phyloP scores from a whole-genome alignment of 768 basidiomycete genomes.

The Lentinula boryana region DNA sequence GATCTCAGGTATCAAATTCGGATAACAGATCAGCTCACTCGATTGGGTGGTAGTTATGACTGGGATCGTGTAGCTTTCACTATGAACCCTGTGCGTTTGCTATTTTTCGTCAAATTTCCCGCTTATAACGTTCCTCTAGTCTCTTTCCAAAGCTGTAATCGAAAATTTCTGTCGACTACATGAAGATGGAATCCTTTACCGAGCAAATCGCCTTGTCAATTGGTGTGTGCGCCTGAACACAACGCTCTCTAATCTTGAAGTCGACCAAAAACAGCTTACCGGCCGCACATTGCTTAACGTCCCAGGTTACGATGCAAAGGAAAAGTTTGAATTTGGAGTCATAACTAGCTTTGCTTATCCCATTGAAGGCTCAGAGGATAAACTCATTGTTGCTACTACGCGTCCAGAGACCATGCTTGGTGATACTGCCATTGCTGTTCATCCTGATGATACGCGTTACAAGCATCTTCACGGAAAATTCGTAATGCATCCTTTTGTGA shows the following conservation, averaged over 20 bases:
- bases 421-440: conserved; percentile 95
- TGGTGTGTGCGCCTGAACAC: conserved; percentile 98
- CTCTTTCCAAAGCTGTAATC: conserved; percentile 78
- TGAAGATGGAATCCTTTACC: conserved; percentile 89
- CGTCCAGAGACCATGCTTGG: conserved; percentile 99
- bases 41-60: conserved; percentile 91
- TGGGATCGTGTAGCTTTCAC: conserved; percentile 96
- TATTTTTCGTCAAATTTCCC: neutral
- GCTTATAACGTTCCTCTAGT: conserved; percentile 27
- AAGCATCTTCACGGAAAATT: conserved; percentile 95
- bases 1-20: conserved; percentile 76
- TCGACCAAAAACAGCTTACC: conserved; percentile 85
- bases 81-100: conserved; percentile 70
- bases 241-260: conserved; percentile 97
- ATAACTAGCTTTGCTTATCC: conserved; percentile 95
- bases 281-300: conserved; percentile 85
- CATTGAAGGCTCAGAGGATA: conserved; percentile 86
- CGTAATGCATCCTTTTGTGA: conserved; percentile 82
- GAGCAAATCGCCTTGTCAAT: conserved; percentile 94
- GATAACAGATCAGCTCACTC: conserved; percentile 82
- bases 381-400: conserved; percentile 90
- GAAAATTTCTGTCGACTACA: conserved; percentile 90
- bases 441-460: conserved; percentile 89
- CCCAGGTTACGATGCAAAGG: conserved; percentile 93
- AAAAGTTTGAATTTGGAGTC: conserved; percentile 95